These are phyloP conservation scores for Acephala macrosclerotiorum DNA, from an alignment of 2,329 filamentous ascomycete species.

Conservation along the genomic window DNA sequence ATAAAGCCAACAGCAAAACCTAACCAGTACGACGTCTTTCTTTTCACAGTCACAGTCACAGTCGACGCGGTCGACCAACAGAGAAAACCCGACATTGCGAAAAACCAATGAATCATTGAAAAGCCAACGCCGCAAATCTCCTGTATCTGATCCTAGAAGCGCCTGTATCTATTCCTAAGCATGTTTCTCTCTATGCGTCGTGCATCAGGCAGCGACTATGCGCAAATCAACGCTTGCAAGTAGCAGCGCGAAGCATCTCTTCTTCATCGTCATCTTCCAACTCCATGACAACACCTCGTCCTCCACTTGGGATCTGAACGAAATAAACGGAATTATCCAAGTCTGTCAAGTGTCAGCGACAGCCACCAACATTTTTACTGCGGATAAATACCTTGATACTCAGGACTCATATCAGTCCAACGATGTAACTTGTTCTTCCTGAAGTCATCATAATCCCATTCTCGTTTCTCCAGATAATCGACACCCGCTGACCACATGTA, in stretches of 20 bases:
- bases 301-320: constrained; percentile 24
- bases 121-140: not conserved
- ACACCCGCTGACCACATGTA: constrained; percentile 67
- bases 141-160: constrained; percentile 2
- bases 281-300: constrained; percentile 12
- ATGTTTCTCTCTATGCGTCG: constrained; percentile 2
- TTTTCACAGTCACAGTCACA: not conserved
- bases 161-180: constrained; percentile 6
- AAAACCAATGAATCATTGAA: not conserved
- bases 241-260: constrained; percentile 15
- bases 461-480: constrained; percentile 67
- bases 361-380: not conserved
- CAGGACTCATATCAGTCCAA: constrained; percentile 46
- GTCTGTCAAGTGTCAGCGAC: constrained; percentile 22
- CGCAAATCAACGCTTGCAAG: constrained; percentile 8
- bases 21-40: not conserved
- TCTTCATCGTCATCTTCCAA: not conserved
- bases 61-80: not conserved
- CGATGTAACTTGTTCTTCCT: constrained; percentile 73
- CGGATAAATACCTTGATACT: constrained; percentile 36
- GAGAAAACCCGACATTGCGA: not conserved
- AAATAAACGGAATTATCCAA: constrained; percentile 19
- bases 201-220: not conserved
- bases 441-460: constrained; percentile 92
- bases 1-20: constrained; percentile 6